Percentiles rank a stretch among this genome's conserved stretches.
Evolutionary conservation across 2,329 filamentous ascomycete species (phyloP).

Genomic region (Colletotrichum cordylinicola): DNA sequence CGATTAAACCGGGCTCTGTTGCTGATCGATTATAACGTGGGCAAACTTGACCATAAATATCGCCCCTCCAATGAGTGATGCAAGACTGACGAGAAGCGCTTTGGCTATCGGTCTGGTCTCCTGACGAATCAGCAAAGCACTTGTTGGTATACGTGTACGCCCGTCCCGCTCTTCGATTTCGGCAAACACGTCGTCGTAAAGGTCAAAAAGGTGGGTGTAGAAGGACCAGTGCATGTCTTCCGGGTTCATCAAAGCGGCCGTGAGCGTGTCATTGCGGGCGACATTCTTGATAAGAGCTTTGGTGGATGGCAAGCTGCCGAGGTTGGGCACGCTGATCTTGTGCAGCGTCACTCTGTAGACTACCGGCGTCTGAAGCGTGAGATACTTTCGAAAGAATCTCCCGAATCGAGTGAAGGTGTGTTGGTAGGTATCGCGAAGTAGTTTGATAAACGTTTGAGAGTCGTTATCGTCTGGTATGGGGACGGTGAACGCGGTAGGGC

Average conservation of each 20-base stretch:
- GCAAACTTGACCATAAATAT: neutral
- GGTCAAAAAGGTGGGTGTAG: neutral
- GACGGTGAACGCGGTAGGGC: neutral
- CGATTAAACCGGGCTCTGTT: neutral
- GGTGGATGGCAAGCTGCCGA: neutral
- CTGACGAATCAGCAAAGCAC: neutral
- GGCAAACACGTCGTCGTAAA: neutral
- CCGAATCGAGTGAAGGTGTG: neutral
- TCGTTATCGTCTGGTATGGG: neutral
- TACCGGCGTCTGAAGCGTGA: neutral
- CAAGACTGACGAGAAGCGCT: neutral
- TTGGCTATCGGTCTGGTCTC: accelerated
- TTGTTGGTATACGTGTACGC: neutral
- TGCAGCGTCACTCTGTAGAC: neutral
- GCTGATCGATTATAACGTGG: neutral
- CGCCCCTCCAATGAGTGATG: neutral
- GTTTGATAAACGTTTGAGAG: neutral
- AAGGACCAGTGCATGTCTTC: neutral
- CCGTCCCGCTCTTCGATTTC: neutral
- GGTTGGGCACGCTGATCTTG: neutral
- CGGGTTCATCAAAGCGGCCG: neutral
- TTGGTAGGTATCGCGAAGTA: neutral
- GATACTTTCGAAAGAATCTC: neutral
- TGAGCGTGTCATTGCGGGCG: neutral
- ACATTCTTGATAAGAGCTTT: neutral